Evolutionary conservation across 1,139 yeast genomes (phyloP).

Genomic region (Kluyveromyces sp.): DNA sequence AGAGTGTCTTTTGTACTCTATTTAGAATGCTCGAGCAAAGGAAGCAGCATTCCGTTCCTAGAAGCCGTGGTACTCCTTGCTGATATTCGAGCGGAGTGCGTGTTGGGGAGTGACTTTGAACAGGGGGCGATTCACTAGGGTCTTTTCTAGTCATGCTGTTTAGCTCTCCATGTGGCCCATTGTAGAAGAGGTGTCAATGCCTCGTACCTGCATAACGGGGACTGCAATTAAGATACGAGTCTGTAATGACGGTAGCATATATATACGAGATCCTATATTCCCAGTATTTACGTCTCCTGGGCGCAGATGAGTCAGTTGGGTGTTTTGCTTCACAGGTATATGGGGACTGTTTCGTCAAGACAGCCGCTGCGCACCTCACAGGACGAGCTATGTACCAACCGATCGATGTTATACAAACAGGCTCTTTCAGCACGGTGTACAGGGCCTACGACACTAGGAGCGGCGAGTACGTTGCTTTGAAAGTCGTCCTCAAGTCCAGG

Average conservation of each 20-base stretch:
- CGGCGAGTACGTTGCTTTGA: conserved; percentile 25
- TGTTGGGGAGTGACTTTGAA: too few species aligned
- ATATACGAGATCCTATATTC: too few species aligned
- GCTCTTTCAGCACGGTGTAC: conserved; percentile 24
- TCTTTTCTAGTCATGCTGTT: too few species aligned
- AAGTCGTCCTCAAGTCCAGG: conserved; percentile 24
- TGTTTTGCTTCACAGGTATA: too few species aligned
- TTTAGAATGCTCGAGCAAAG: not conserved
- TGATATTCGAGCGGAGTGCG: too few species aligned
- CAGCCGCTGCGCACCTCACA: not conserved
- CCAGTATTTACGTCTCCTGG: too few species aligned
- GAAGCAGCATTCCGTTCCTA: not conserved
- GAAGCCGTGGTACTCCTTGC: not conserved
- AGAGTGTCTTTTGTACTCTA: not conserved
- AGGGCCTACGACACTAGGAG: conserved; percentile 16
- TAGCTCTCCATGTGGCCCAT: not conserved
- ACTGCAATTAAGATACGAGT: too few species aligned
- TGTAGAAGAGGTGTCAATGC: not conserved
- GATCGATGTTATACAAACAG: conserved; percentile 19
- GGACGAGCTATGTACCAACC: conserved; percentile 15
- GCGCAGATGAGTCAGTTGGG: too few species aligned
- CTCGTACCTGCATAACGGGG: not conserved
- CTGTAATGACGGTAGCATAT: not conserved
- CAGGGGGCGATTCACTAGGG: too few species aligned
- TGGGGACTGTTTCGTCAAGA: too few species aligned